Evolutionary conservation across 768 basidiomycete species (phyloP), one percentile per base, ranked within the genome.

Genomic region (Thelephora ganbajun): DNA sequence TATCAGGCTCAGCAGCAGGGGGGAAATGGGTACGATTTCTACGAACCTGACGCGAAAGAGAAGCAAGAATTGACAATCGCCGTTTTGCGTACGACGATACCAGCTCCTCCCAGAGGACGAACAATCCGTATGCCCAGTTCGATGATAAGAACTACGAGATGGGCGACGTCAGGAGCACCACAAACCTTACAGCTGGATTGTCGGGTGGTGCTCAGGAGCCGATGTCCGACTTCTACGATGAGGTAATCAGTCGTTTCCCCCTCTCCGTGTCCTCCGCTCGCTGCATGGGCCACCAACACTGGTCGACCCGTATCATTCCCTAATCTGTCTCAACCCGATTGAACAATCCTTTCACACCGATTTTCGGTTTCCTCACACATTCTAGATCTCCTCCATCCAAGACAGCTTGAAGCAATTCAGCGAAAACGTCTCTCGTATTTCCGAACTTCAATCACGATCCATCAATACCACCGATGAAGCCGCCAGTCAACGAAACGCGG

Each of bases 151-250:
- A 48, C 16, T 82, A 85, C 60, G 84, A 87, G 80, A 68, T 78
- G 12, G 76, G 77, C 33, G 79, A 80, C 46, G 74, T 68, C 54
- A 75, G 77, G 54, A 79, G 73, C 62, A 69, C 71, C 46, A 66
- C 72, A 30, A 70, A 74, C 57, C 60, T 76, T 18, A 53, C 53
- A 36, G 44, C 53, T 35, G 55, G 48, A 13, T 30, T 30, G 9
- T 52, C 50, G 41, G 52, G 42, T 14, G 56, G 56, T 1, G 63
- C 58, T 22, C 70, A 65, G 22, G 81, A 83, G 61, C 59, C 59
- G 50, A 85, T 85, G 83, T 61, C 73, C 2, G 65, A 70, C 11
- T 88, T 89, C 63, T 88, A 87, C 59, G 66, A 72, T 37, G 86
- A 89, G 71, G 85, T 83, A 72, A 41, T 41, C 18, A 16, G 39